Evolutionary conservation across 176 grass and related monocot genomes (phyloP).

Genomic region (Raddia guianensis): DNA sequence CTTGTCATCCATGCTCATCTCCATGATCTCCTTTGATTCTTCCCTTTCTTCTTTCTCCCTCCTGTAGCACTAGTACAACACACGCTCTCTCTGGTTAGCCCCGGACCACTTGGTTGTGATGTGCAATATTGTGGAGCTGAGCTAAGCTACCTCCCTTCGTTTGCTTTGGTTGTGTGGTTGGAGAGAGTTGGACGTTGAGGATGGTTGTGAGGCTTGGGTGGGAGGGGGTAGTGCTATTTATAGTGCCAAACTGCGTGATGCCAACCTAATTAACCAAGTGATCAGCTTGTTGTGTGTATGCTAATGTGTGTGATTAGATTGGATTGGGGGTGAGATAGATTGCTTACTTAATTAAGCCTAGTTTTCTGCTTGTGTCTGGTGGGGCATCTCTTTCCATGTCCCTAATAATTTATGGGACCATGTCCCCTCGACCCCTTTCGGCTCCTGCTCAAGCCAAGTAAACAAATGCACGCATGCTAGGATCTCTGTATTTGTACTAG

Average conservation of each 20-base stretch:
- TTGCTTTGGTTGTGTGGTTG: neutral
- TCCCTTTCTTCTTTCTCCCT: neutral
- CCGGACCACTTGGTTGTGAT: neutral
- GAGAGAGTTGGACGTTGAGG: neutral
- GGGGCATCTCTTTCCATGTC: constrained; percentile 42
- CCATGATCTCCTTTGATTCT: constrained; percentile 15
- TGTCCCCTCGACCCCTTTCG: constrained; percentile 32
- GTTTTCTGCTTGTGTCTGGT: constrained; percentile 8
- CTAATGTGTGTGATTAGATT: constrained; percentile 15
- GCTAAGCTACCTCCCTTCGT: too few species aligned
- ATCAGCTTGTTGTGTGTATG: neutral
- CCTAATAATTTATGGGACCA: constrained; percentile 24
- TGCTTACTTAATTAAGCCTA: neutral
- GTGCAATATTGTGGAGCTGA: neutral
- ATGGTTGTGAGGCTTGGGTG: neutral
- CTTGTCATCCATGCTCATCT: constrained; percentile 56
- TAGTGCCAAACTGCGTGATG: constrained; percentile 1
- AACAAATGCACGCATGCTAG: too few species aligned
- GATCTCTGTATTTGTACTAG: too few species aligned
- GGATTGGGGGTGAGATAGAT: neutral
- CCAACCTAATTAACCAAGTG: neutral
- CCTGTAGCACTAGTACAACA: neutral
- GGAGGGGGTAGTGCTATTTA: neutral
- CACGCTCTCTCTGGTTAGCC: neutral
- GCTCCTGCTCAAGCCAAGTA: neutral